Evolutionary conservation across 202 grass and related monocot genomes (phyloP), one percentile per base, ranked within the genome.

Genomic region (Carex arenaria): DNA sequence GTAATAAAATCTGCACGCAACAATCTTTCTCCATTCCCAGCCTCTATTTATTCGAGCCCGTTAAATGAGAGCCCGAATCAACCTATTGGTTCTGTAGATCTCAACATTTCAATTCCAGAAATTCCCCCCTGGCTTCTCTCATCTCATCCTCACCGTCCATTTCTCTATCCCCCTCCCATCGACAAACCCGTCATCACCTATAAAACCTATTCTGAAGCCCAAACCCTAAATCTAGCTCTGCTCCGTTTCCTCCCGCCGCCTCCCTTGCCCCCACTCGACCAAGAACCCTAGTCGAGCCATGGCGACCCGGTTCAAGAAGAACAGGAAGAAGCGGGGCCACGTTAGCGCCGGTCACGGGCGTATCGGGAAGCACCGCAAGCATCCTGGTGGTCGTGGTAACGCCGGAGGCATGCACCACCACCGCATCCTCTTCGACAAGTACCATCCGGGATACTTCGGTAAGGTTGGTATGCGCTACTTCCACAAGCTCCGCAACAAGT

Each of bases 401-500:
- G 94, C 94, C 63, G 94, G 91, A 67, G 94, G 94, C 32, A 89
- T 97, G 94, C 94, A 97, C 86, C 94, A 97, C 88, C 94, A 97
- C 88, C 92, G 94, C 32, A 97, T 97, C 87, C 94, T 97, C 86
- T 97, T 97, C 78, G 94, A 97, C 90, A 97, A 97, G 85, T 97
- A 97, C 85, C 94, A 97, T 75, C 94, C 91, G 0, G 94, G 94
- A 0, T 97, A 89, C 90, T 97, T 97, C 78, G 94, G 94, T 42
- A 97, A 97, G 86, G 94, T 97, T 54, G 94, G 94, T 17, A 97
- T 97, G 94, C 89, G 94, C n/a, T 94, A 97, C 90, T 97, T 97
- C 90, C 94, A 97, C 85, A 91, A 73, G 84, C 94, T 97, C 61
- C 83, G 91, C 22, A 97, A 97, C 92, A 94, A 34, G 87, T 97